Evolutionary conservation across 2,329 filamentous ascomycete species (phyloP).

Genomic region (Diplodia mutila): DNA sequence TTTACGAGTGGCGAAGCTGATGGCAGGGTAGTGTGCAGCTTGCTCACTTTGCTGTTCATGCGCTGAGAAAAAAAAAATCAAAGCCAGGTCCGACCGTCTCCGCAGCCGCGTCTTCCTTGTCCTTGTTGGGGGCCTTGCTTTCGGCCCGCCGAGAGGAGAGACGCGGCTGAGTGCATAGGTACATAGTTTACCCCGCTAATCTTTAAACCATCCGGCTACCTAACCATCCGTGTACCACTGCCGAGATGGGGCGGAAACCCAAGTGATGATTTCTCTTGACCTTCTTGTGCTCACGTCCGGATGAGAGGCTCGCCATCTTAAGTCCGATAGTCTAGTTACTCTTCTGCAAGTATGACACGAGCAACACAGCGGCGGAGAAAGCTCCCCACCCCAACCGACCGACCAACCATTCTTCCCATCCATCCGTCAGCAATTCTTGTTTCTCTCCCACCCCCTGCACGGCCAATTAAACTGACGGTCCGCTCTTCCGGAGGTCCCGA

Average conservation of each 20-base stretch:
- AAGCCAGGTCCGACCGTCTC: not conserved
- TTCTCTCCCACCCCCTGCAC: not conserved
- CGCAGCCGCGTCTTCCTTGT: not conserved
- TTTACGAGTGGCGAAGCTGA: not conserved
- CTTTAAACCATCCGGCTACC: not conserved
- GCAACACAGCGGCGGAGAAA: not conserved
- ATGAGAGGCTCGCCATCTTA: not conserved
- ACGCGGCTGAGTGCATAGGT: conserved; percentile 3
- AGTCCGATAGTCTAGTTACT: not conserved
- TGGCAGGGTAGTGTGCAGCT: not conserved
- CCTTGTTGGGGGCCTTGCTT: not conserved
- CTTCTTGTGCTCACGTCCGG: not conserved
- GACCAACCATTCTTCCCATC: not conserved
- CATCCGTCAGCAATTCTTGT: not conserved
- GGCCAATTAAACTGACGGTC: not conserved
- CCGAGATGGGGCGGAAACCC: not conserved
- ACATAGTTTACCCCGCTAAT: not conserved
- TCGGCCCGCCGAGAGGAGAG: not conserved
- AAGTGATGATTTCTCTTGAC: not conserved
- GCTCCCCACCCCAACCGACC: not conserved
- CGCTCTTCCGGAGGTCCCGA: not conserved
- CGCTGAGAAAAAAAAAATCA: not conserved
- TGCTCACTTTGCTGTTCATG: not conserved
- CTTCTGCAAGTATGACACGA: not conserved
- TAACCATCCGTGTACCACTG: not conserved